A percentile compares a stretch with the other conserved stretches of the same genome.
Evolutionary conservation across 805 yeast species (phyloP).

Genomic region (Yarrowia sp.): DNA sequence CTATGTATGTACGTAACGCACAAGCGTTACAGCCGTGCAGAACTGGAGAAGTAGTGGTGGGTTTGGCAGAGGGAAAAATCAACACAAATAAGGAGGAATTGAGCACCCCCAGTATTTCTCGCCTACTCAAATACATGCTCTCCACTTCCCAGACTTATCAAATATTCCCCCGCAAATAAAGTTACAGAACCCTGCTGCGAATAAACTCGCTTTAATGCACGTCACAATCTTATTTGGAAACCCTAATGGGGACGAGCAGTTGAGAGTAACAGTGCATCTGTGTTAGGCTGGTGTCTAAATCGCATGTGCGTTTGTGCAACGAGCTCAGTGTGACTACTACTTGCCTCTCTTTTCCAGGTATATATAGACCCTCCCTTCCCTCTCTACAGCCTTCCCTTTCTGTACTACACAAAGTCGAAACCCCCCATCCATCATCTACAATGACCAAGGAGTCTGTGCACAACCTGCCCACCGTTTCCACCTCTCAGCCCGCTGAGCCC

Average conservation of each 20-base stretch:
- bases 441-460: conserved; percentile 32
- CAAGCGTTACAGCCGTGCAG: conserved; percentile 29
- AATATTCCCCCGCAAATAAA: background rate
- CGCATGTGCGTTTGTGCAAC: conserved; percentile 7
- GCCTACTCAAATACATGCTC: no score
- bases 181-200: background rate
- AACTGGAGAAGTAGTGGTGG: background rate
- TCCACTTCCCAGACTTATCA: no score
- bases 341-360: background rate
- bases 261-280: background rate
- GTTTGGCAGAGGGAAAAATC: no score
- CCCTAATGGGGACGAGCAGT: background rate
- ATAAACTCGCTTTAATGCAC: background rate
- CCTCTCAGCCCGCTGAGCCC: conserved; percentile 29
- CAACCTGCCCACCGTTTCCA: conserved; percentile 29
- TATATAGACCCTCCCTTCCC: conserved; percentile 2
- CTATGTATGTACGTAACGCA: background rate
- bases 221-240: background rate
- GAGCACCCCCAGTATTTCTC: no score
- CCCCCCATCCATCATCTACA: background rate
- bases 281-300: conserved; percentile 11
- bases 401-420: background rate
- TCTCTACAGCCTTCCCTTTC: conserved; percentile 2
- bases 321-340: background rate
- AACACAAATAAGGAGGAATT: no score